Evolutionary conservation across 2,329 filamentous ascomycete genomes (phyloP).

Genomic region (Colletotrichum sp.): DNA sequence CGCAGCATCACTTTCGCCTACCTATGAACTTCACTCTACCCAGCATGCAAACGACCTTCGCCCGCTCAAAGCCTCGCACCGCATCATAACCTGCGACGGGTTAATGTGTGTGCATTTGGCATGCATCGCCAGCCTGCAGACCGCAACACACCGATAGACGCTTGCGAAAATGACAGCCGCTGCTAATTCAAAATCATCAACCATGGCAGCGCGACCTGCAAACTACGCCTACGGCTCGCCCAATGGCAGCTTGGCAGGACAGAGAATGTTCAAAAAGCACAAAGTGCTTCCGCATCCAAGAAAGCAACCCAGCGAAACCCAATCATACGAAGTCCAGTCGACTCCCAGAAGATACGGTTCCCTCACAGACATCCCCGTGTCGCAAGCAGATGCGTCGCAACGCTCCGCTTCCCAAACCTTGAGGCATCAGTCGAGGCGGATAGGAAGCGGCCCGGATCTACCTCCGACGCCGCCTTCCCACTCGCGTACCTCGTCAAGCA

Average conservation of each 20-base stretch:
- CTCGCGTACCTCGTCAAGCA: slow-evolving; percentile 62
- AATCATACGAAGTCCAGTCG: slow-evolving; percentile 19
- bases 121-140: not conserved
- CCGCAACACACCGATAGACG: not conserved
- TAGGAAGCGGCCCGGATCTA: slow-evolving; percentile 52
- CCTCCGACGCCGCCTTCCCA: slow-evolving; percentile 70
- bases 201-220: slow-evolving; percentile 36
- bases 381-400: slow-evolving; percentile 30
- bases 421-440: slow-evolving; percentile 46
- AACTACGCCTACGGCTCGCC: slow-evolving; percentile 32
- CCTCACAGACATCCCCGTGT: slow-evolving; percentile 17
- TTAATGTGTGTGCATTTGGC: slow-evolving; percentile 3
- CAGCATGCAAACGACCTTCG: slow-evolving; percentile 19
- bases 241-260: slow-evolving; percentile 30
- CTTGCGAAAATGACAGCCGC: slow-evolving; percentile 27
- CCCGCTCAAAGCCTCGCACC: slow-evolving; percentile 1
- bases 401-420: slow-evolving; percentile 42
- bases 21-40: slow-evolving; percentile 4
- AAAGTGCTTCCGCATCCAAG: slow-evolving; percentile 44
- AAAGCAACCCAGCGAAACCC: slow-evolving; percentile 19
- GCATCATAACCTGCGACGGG: slow-evolving; percentile 14
- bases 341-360: slow-evolving; percentile 20
- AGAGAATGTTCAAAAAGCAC: slow-evolving; percentile 51
- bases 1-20: not conserved
- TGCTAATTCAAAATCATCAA: slow-evolving; percentile 29